Percentiles rank a stretch among this genome's conserved stretches.
Evolutionary conservation across 495 filamentous ascomycete genomes (phyloP).

Genomic region (Pyrenula massariospora): DNA sequence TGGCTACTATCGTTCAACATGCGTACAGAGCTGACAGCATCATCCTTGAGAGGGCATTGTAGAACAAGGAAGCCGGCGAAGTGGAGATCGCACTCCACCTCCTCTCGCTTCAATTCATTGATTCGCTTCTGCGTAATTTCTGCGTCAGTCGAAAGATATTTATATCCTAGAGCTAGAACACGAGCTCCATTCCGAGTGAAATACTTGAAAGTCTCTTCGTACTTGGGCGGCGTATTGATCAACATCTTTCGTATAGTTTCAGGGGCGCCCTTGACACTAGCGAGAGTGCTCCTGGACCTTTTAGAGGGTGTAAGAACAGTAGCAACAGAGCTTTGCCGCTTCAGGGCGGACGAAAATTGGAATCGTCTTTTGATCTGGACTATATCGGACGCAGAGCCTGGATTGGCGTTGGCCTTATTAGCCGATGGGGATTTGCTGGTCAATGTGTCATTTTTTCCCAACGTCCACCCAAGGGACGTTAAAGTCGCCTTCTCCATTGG

Average conservation of each 20-base stretch:
- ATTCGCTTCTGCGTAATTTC: slow-evolving; percentile 75
- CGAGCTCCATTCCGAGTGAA: slow-evolving; percentile 91
- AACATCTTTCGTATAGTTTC: slow-evolving; percentile 95
- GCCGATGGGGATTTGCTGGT: slow-evolving; percentile 30
- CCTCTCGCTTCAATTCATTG: slow-evolving; percentile 84
- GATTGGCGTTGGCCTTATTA: slow-evolving; percentile 30
- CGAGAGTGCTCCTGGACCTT: slow-evolving; percentile 70
- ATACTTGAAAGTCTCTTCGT: slow-evolving; percentile 97
- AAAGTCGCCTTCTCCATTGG: slow-evolving; percentile 98
- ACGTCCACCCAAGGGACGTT: slow-evolving; percentile 74
- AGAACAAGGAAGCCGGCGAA: slow-evolving; percentile 96
- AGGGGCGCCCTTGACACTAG: slow-evolving; percentile 90
- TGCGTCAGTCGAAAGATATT: slow-evolving; percentile 66
- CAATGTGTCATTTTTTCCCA: slow-evolving; percentile 80
- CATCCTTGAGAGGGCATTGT: slow-evolving; percentile 91
- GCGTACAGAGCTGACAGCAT: slow-evolving; percentile 81
- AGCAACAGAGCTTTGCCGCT: slow-evolving; percentile 90
- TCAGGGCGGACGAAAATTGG: slow-evolving; percentile 94
- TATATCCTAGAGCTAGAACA: slow-evolving; percentile 89
- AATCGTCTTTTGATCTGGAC: slow-evolving; percentile 95
- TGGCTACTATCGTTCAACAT: slow-evolving; percentile 99
- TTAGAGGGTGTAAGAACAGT: slow-evolving; percentile 58
- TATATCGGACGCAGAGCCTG: slow-evolving; percentile 29
- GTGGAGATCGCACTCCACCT: slow-evolving; percentile 71
- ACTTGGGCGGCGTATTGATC: slow-evolving; percentile 66